A percentile compares a stretch with the other conserved stretches of the same genome.
These are phyloP conservation scores for Aaosphaeria pasadenensis DNA, from an alignment of 2,329 filamentous ascomycete genomes.

Conservation along the genomic window DNA sequence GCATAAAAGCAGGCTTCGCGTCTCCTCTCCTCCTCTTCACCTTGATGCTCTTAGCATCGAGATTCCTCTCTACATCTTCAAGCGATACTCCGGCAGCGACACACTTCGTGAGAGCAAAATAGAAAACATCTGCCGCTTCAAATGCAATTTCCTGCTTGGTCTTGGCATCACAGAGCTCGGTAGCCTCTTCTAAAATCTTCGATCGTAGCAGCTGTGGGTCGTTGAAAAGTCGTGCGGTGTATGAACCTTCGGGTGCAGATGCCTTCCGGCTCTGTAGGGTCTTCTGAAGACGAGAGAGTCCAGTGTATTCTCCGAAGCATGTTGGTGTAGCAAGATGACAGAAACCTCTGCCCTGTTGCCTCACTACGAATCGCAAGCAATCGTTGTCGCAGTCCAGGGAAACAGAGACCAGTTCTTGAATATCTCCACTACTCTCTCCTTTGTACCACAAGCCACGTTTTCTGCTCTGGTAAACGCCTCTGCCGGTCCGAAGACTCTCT, in stretches of 20 bases:
- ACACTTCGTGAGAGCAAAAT: constrained; percentile 92
- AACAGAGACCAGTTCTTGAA: constrained; percentile 81
- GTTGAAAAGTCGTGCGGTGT: constrained; percentile 88
- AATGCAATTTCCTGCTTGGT: constrained; percentile 83
- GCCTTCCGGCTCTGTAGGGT: constrained; percentile 78
- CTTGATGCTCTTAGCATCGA: constrained; percentile 93
- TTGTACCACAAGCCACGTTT: constrained; percentile 97
- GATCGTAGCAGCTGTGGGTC: constrained; percentile 85
- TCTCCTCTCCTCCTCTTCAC: constrained; percentile 91
- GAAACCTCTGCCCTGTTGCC: constrained; percentile 85
- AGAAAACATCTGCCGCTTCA: constrained; percentile 91
- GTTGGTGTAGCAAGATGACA: constrained; percentile 90
- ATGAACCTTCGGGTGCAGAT: constrained; percentile 83
- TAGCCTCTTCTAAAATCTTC: constrained; percentile 98
- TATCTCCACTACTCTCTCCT: constrained; percentile 89
- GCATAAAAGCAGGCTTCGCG: constrained; percentile 89
- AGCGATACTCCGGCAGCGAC: constrained; percentile 79
- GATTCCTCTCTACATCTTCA: constrained; percentile 84
- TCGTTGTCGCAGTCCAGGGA: constrained; percentile 92
- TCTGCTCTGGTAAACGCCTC: constrained; percentile 91
- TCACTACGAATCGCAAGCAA: constrained; percentile 84
- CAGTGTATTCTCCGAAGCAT: constrained; percentile 83
- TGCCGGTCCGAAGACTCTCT: constrained; percentile 77
- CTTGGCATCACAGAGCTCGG: constrained; percentile 86
- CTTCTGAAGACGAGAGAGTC: constrained; percentile 81